Conservation (phyloP, 345 rosid genomes). For the Crucihimalaya himalaica region DNA sequence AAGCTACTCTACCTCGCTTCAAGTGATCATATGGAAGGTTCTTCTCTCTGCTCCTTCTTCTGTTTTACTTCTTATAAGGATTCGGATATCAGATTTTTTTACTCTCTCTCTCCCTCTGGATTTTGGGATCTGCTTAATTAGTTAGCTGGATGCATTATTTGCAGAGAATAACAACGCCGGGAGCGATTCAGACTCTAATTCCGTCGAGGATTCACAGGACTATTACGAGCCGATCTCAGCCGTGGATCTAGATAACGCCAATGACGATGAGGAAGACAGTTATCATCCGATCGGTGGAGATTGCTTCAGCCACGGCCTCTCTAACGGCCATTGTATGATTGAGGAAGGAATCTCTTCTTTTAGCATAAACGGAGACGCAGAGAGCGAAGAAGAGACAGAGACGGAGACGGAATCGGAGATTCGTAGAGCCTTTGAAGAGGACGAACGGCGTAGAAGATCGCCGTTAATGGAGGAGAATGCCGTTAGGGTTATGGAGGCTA, state of each 20-base stretch:
- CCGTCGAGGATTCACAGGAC: slow-evolving; percentile 51
- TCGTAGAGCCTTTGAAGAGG: slow-evolving; percentile 65
- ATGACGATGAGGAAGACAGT: slow-evolving; percentile 41
- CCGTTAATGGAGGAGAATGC: slow-evolving; percentile 67
- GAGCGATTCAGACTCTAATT: slow-evolving; percentile 69
- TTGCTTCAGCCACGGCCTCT: slow-evolving; percentile 25
- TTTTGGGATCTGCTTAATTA: slow-evolving; percentile 1
- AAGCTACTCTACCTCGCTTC: neutral
- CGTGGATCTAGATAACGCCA: slow-evolving; percentile 43
- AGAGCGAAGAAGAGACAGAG: slow-evolving; percentile 51
- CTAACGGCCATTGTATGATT: slow-evolving; percentile 49
- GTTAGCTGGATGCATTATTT: neutral
- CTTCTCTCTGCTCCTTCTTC: neutral
- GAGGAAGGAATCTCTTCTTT: slow-evolving; percentile 58
- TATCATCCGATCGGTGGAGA: neutral
- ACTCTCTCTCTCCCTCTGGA: neutral
- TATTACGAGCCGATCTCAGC: slow-evolving; percentile 90
- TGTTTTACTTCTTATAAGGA: neutral
- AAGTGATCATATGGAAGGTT: slow-evolving; percentile 36
- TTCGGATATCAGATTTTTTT: neutral
- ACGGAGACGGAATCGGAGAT: slow-evolving; percentile 46
- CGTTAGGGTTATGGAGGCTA: slow-evolving; percentile 72
- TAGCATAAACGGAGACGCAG: slow-evolving; percentile 45
- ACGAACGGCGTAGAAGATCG: slow-evolving; percentile 71
- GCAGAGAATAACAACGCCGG: slow-evolving; percentile 57